Base-by-base conservation (phyloP, 257 asterid species). In the Coffea canephora region DNA sequence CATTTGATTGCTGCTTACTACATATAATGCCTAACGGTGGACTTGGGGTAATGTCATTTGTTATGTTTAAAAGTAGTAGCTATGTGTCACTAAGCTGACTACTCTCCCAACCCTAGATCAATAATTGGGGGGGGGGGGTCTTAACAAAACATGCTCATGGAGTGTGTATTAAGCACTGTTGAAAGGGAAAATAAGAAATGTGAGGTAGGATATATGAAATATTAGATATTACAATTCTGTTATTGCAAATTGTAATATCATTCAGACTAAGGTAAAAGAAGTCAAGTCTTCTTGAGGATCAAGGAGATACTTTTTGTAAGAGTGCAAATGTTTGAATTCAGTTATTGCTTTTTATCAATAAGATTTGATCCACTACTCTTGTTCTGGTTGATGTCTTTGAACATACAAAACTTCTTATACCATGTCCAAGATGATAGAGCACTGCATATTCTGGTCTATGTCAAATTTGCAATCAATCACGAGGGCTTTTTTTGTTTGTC, bases 401-500 rank as follows among this genome's bases (percentile, higher is more conserved):
- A 52, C 57, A 50, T 34, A 11, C 6, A 12, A 0, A 19, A 72
- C 31, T 6, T 64, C 31, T 8, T 8, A 10, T 70, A 27, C 61
- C 66, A 13, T 41, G 12, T 48, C 18, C 41, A 67, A 52, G n/a
- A 69, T 67, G 39, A 54, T 8, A 2, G 1, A 59, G 41, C 55
- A 31, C 21, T 76, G 73, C 10, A 41, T 65, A 19, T 65, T 10
- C 36, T 39, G 11, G 8, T 14, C 19, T 14, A 39, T 61, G 21
- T 52, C 59, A 31, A 21, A 23, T 39, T 15, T 57, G 66, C 36
- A 76, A 70, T 78, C 36, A 49, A 65, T 34, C 76, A 15, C 34
- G 75, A 19, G 66, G 50, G 68, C 34, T 75, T 48, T 73, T 70
- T 21, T 69, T 76, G 49, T 73, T 48, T 78, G 4, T 70, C 72